These are phyloP conservation scores for Pythium plurisporium DNA, from an alignment of 352 stramenopile species.

Conservation along the genomic window DNA sequence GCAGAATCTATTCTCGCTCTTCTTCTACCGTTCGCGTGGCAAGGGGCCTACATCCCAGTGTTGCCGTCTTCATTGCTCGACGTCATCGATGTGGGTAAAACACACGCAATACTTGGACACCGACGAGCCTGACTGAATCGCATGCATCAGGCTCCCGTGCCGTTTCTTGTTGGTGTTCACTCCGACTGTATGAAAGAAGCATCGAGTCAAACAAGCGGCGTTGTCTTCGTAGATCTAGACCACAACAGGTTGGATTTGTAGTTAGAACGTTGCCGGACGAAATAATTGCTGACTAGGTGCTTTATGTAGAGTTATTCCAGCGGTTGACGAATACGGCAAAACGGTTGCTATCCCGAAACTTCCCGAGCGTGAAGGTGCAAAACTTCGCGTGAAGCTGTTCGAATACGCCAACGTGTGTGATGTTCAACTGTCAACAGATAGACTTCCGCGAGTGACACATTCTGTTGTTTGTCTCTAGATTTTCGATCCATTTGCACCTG, in stretches of 20 bases:
- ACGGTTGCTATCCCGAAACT: conserved; percentile 62
- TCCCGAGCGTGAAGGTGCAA: conserved; percentile 61
- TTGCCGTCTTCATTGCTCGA: conserved; percentile 90
- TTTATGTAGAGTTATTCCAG: conserved; percentile 58
- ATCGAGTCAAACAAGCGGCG: conserved; percentile 58
- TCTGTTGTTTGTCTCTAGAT: conserved; percentile 32
- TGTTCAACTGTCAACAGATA: not conserved
- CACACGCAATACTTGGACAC: not conserved
- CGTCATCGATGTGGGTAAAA: conserved; percentile 84
- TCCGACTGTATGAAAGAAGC: conserved; percentile 69
- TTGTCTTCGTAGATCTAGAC: conserved; percentile 95
- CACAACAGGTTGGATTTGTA: conserved; percentile 83
- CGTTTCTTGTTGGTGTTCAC: conserved; percentile 92
- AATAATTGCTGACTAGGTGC: too few species aligned
- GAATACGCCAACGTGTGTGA: conserved; percentile 52
- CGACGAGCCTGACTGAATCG: not conserved
- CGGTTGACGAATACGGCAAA: conserved; percentile 63
- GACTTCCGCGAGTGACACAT: not conserved
- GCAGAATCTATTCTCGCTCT: conserved; percentile 90
- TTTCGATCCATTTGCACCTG: conserved; percentile 71
- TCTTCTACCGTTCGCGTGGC: conserved; percentile 93
- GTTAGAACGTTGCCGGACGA: too few species aligned
- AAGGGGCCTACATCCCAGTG: conserved; percentile 93
- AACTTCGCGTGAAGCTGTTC: conserved; percentile 55
- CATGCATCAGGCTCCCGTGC: conserved; percentile 78